A percentile compares a stretch with the other conserved stretches of the same genome.
These are phyloP conservation scores for Rhizophora apiculata DNA, from an alignment of 345 rosid species.

Conservation along the genomic window DNA sequence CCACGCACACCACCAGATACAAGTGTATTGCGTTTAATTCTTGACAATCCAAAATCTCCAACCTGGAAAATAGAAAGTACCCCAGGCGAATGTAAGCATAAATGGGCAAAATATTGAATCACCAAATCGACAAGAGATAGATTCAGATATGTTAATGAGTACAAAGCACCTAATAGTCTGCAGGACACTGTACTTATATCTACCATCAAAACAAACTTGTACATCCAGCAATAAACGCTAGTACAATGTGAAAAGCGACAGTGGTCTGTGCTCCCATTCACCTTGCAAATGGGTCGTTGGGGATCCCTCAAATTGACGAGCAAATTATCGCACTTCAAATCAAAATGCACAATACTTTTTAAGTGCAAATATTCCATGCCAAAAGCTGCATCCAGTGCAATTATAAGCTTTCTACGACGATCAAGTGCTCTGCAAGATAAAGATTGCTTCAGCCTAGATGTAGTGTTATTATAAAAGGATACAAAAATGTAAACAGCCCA, in stretches of 20 bases:
- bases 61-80: conserved; percentile 45
- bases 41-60: conserved; percentile 94
- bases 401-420: conserved; percentile 66
- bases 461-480: neutral
- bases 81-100: neutral
- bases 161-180: neutral
- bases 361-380: conserved; percentile 96
- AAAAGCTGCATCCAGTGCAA: conserved; percentile 85
- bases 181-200: neutral
- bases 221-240: neutral
- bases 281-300: conserved; percentile 95
- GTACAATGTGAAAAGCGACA: neutral
- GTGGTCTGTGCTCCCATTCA: conserved; percentile 19
- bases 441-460: conserved; percentile 18
- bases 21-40: conserved; percentile 79
- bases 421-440: conserved; percentile 58
- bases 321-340: conserved; percentile 92
- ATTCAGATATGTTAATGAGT: neutral
- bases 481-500: neutral
- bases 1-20: conserved; percentile 93
- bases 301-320: conserved; percentile 85
- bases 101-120: neutral
- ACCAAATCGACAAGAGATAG: neutral
- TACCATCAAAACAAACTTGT: no score
- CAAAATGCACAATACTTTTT: conserved; percentile 85